Evolutionary conservation across 495 filamentous ascomycete genomes (phyloP).

Genomic region (Podospora tetraspora): DNA sequence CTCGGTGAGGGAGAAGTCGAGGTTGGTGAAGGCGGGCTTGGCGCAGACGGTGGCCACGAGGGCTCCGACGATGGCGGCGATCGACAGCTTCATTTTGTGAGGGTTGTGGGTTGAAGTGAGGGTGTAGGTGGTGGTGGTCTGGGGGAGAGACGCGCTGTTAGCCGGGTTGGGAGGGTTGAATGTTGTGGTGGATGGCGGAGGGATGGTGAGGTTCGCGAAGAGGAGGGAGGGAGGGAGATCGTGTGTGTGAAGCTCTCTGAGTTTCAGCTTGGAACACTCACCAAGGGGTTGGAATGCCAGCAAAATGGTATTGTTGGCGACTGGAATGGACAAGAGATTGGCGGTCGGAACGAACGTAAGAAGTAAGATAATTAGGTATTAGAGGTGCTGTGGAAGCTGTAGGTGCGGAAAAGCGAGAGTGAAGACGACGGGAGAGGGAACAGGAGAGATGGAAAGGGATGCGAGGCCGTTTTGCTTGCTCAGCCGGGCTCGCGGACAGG

Average conservation of each 20-base stretch:
- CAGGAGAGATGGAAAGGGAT: not conserved
- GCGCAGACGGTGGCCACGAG: constrained; percentile 38
- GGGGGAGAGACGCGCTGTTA: not conserved
- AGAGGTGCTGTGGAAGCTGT: not conserved
- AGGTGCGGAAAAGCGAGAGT: not conserved
- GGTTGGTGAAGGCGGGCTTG: constrained; percentile 39
- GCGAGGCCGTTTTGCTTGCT: not conserved
- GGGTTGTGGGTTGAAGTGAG: constrained; percentile 6
- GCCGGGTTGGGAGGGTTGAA: not conserved
- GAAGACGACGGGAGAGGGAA: not conserved
- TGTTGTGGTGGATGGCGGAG: not conserved
- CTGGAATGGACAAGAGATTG: not conserved
- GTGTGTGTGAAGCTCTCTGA: not conserved
- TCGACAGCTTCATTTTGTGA: constrained; percentile 43
- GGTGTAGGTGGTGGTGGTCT: not conserved
- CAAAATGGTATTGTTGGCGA: not conserved
- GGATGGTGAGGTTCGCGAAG: not conserved
- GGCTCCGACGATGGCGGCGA: constrained; percentile 29
- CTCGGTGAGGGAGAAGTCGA: constrained; percentile 31
- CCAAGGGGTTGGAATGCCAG: not conserved
- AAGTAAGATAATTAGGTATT: constrained; percentile 3
- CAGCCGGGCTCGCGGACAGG: not conserved
- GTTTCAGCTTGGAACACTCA: not conserved
- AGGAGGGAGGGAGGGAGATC: not conserved
- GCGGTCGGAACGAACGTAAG: not conserved